A percentile compares a stretch with the other conserved stretches of the same genome.
phyloP scores from a whole-genome alignment of 768 basidiomycete genomes.

The Lactarius pseudohatsudake region DNA sequence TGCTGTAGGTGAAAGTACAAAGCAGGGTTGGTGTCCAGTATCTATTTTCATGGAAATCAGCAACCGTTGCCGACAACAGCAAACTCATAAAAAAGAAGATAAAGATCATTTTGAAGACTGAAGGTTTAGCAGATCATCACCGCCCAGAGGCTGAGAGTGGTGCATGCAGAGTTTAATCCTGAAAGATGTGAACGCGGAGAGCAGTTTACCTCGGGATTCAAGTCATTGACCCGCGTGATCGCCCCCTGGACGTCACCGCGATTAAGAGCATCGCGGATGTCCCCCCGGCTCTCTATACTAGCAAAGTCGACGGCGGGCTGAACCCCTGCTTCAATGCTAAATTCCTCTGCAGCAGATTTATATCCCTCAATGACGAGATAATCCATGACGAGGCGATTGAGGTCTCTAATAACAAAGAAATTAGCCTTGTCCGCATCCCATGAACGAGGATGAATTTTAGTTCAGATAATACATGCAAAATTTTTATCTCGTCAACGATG shows the following conservation, averaged over 20 bases:
- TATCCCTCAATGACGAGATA: conserved; percentile 98
- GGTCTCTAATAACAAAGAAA: conserved; percentile 57
- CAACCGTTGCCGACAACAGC: not conserved
- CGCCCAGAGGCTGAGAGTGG: conserved; percentile 90
- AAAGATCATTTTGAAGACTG: conserved; percentile 94
- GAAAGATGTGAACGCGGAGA: conserved; percentile 3
- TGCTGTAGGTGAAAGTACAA: conserved; percentile 96
- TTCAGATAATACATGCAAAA: conserved; percentile 91
- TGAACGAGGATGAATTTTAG: conserved; percentile 22
- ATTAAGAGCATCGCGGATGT: conserved; percentile 90
- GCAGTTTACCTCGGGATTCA: conserved; percentile 90
- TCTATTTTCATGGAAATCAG: conserved; percentile 52
- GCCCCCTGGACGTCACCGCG: conserved; percentile 94
- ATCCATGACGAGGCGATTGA: conserved; percentile 94
- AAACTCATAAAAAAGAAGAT: conserved; percentile 22
- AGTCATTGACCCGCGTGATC: conserved; percentile 91
- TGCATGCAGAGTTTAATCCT: conserved; percentile 98
- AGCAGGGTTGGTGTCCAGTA: conserved; percentile 91
- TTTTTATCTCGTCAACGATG: conserved; percentile 55
- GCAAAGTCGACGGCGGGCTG: conserved; percentile 80
- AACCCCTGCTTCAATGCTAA: conserved; percentile 84
- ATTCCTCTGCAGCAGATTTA: conserved; percentile 93
- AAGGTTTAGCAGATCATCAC: conserved; percentile 90
- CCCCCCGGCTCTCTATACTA: conserved; percentile 91
- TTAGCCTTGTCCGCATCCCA: conserved; percentile 32